Conservation (phyloP, 148 eudicot species). For the Silene latifolia region DNA sequence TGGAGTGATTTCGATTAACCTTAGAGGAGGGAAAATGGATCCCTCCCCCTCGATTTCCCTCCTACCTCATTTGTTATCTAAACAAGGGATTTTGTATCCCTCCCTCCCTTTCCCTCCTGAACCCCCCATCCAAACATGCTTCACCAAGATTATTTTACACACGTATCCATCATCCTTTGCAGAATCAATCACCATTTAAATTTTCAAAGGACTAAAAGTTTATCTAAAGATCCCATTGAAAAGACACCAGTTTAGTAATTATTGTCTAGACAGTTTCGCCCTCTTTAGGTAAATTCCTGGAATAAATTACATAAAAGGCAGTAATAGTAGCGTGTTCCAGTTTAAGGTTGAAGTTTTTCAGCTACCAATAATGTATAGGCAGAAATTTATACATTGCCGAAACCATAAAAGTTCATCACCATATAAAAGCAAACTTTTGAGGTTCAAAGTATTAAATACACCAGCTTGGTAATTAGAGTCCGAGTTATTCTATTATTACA, state of each 20-base stretch:
- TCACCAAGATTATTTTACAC: background rate
- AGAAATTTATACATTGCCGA: background rate
- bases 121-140: background rate
- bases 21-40: too few relatives aligned
- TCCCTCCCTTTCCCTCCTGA: too few relatives aligned
- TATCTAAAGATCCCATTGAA: background rate
- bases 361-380: background rate
- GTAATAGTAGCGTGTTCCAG: background rate
- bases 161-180: background rate
- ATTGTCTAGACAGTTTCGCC: background rate
- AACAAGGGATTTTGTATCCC: too few relatives aligned
- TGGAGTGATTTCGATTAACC: too few relatives aligned
- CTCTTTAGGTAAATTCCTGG: background rate
- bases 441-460: background rate
- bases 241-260: background rate
- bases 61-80: too few relatives aligned
- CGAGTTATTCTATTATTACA: too few relatives aligned
- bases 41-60: too few relatives aligned
- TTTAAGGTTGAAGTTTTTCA: background rate
- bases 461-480: background rate
- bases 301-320: background rate
- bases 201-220: background rate
- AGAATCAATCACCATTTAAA: background rate
- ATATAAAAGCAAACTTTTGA: conserved; percentile 25
- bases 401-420: conserved; percentile 37